Base-by-base conservation (phyloP, 1,139 yeast genomes). In the Sugiyamaella japonica region DNA sequence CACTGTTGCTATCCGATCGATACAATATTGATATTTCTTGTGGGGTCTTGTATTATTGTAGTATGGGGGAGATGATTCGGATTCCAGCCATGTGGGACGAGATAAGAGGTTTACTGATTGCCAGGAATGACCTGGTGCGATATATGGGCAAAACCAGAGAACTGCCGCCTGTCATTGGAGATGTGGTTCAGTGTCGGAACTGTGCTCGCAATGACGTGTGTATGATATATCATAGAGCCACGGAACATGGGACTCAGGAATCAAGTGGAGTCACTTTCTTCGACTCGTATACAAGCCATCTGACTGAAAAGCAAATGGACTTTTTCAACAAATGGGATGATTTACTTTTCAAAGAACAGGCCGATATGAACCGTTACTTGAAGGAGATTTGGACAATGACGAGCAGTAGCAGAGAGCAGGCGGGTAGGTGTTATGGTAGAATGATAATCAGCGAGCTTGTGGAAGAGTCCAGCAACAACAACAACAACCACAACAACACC, bases 301-400 rank as follows among this genome's bases (percentile, higher is more conserved):
- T 89, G 45, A 67, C 73, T 3, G 72, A 73, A 2, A 51, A 57
- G 2, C 83, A 86, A 52, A 67, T 70, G 5, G 72, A 70, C 1
- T 93, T 87, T 66, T 86, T 82, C 67, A 73, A 75, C 34, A 79
- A 84, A 54, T 93, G 97, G 95, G 89, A 87, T 64, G 71, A 72
- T 8, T 69, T 90, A 10, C 74, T 93, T n/a, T 79, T 86, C 1
- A 79, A 82, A 60, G 98, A 91, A 67, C 96, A 89, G 63, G 77
- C 82, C 4, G 74, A 84, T 2, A 68, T 81, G 58, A 76, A 76
- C 38, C 74, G 77, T 48, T 70, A 81, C 49, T 79, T 80, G 53
- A 80, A 81, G 54, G 89, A 88, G 49, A 70, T 90, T 28, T 91
- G 93, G 93, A 73, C 84, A 13, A 70, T 82, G 63, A 73, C 85